Evolutionary conservation across 306 rosid species (phyloP).

Genomic region (Inga leiocalycina): DNA sequence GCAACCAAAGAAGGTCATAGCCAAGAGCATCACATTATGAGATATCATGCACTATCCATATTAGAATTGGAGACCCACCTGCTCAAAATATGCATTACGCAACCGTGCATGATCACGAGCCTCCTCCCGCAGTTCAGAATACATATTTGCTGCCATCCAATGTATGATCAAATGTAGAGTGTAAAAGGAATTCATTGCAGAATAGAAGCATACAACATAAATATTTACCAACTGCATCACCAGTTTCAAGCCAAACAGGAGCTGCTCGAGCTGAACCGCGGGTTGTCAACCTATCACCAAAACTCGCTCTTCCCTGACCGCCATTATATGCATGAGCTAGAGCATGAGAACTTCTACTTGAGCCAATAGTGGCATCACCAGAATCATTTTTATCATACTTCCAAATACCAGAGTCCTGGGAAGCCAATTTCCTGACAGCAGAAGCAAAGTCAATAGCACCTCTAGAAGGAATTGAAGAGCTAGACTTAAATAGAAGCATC

Average conservation of each 20-base stretch:
- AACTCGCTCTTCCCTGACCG: conserved; percentile 68
- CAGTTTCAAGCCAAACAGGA: conserved; percentile 97
- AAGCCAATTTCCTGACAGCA: conserved; percentile 89
- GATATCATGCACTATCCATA: conserved; percentile 18
- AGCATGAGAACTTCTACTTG: conserved; percentile 76
- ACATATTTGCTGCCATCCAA: conserved; percentile 86
- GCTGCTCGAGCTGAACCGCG: conserved; percentile 77
- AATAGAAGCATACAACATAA: conserved; percentile 50
- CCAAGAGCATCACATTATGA: conserved; percentile 15
- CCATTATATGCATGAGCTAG: conserved; percentile 60
- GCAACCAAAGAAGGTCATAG: conserved; percentile 2
- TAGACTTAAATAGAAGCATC: conserved; percentile 75
- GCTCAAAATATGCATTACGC: conserved; percentile 93
- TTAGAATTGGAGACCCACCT: conserved; percentile 57
- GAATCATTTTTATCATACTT: conserved; percentile 80
- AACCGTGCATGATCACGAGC: conserved; percentile 98
- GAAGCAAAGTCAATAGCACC: conserved; percentile 88
- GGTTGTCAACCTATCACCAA: conserved; percentile 67
- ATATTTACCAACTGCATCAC: conserved; percentile 94
- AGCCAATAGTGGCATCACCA: conserved; percentile 72
- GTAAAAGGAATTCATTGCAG: conserved; percentile 34
- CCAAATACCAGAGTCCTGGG: conserved; percentile 94
- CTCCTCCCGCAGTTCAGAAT: conserved; percentile 93
- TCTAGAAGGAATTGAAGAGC: conserved; percentile 68
- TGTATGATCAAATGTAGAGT: conserved; percentile 49